Evolutionary conservation across 495 filamentous ascomycete species (phyloP), one percentile per base, ranked within the genome.

Genomic region (Penicillium psychrofluorescens): DNA sequence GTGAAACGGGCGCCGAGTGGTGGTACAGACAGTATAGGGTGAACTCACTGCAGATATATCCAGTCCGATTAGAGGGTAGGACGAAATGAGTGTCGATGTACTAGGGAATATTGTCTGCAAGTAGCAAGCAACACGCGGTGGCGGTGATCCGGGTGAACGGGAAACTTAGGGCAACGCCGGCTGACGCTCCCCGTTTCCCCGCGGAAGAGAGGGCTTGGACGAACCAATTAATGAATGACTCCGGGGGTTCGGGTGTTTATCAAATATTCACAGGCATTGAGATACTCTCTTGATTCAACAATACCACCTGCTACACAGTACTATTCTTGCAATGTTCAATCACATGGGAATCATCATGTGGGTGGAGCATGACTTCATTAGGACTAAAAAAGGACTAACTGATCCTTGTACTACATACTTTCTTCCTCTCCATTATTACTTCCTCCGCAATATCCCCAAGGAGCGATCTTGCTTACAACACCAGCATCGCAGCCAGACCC

Each of bases 401-500:
- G 6, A 22, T 4, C 22, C 22, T 22, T 22, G 22, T 22, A 22
- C 22, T 22, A 22, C 22, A 22, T 3, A 22, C 22, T 22, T 22
- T 22, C 22, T 22, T 22, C 22, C 22, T 22, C 22, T 22, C 22
- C 22, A 22, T 0, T 22, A 22, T 22, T 22, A 22, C 2, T 22
- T 22, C 3, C 22, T 22, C 2, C 6, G 2, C 22, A 22, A 22
- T 22, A 22, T 16, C 15, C 15, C 1, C 15, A 16, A 16, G 22
- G 22, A 22, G 6, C 22, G 6, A 16, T 28, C 2, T 7, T 35
- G 13, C 48, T 64, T 69, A 72, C 49, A 70, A 55, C n/a, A 66
- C 53, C 31, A 72, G 45, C 34, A 72, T 44, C 34, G 67, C 69
- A 41, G 65, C 62, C 34, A 71, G 53, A 38, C 66, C 67, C 30